Conservation (phyloP, 306 rosid genomes). For the Quercus wislizeni region DNA sequence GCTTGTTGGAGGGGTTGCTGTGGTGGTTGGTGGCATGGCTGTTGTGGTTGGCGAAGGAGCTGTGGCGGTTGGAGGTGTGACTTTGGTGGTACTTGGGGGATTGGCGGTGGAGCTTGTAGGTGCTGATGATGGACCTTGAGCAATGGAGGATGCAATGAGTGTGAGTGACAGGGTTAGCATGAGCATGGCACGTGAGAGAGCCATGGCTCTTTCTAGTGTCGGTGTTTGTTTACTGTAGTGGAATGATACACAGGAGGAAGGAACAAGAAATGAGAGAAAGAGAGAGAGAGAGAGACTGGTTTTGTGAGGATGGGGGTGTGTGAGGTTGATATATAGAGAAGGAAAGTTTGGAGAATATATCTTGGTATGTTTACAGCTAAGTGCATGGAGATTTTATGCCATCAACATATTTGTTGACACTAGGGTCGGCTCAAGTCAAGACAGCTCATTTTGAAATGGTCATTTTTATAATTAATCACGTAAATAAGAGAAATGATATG, state of each 20-base stretch:
- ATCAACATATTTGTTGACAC: constrained; percentile 19
- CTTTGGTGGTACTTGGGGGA: not conserved
- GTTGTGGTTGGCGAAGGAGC: constrained; percentile 1
- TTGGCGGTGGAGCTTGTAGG: constrained; percentile 11
- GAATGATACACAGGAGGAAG: not conserved
- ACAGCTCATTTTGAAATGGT: no score
- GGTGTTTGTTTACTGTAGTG: no score
- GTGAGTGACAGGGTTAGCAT: constrained; percentile 32
- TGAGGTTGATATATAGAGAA: constrained; percentile 36
- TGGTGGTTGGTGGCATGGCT: not conserved
- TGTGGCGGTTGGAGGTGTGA: not conserved
- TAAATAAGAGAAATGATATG: no score
- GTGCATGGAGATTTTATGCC: constrained; percentile 26
- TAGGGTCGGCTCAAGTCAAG: not conserved
- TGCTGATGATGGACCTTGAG: constrained; percentile 45
- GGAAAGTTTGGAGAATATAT: not conserved
- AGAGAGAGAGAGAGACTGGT: constrained; percentile 1
- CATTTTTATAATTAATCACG: no score
- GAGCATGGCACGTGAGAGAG: constrained; percentile 44
- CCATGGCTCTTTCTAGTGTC: constrained; percentile 34
- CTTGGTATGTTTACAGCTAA: not conserved
- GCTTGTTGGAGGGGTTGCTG: constrained; percentile 9
- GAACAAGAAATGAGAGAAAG: not conserved
- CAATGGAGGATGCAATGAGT: constrained; percentile 43
- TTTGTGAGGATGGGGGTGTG: constrained; percentile 24